phyloP scores from a whole-genome alignment of 441 rosid genomes.

The Pelargonium australe region DNA sequence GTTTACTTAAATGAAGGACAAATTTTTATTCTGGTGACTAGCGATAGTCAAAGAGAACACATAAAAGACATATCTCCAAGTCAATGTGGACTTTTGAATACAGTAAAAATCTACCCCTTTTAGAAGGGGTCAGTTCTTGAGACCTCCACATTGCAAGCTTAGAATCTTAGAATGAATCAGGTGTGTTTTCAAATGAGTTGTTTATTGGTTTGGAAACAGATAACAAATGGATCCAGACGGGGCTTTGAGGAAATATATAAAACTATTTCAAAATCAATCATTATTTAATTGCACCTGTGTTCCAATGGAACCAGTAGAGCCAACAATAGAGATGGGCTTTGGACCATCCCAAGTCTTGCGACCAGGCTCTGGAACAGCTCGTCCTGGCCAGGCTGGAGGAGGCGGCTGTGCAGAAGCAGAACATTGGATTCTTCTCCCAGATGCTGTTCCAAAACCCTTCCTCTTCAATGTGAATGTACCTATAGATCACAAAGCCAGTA shows the following conservation, averaged over 20 bases:
- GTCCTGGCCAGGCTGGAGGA: conserved; percentile 93
- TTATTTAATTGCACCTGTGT: conserved; percentile 56
- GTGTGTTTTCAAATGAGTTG: background rate
- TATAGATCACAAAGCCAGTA: conserved; percentile 24
- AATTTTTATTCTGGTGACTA: too few species aligned
- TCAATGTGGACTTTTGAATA: too few species aligned
- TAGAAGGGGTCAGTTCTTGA: too few species aligned
- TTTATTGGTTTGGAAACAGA: background rate
- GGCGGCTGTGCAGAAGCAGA: conserved; percentile 42
- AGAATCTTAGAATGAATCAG: too few species aligned
- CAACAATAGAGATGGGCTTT: conserved; percentile 77
- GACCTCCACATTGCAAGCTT: too few species aligned
- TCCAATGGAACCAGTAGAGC: conserved; percentile 95
- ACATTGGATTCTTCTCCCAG: conserved; percentile 52
- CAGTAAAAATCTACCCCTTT: too few species aligned
- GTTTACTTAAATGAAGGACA: too few species aligned
- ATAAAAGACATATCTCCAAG: too few species aligned
- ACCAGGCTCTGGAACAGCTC: conserved; percentile 58
- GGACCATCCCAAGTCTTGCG: conserved; percentile 77
- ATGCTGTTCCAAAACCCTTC: conserved; percentile 33
- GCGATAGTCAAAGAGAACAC: too few species aligned
- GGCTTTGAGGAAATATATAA: too few species aligned
- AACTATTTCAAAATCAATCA: background rate
- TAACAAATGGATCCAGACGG: too few species aligned
- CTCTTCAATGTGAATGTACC: conserved; percentile 52